Base-by-base conservation (phyloP, 768 basidiomycete genomes). In the Thelephora ganbajun region DNA sequence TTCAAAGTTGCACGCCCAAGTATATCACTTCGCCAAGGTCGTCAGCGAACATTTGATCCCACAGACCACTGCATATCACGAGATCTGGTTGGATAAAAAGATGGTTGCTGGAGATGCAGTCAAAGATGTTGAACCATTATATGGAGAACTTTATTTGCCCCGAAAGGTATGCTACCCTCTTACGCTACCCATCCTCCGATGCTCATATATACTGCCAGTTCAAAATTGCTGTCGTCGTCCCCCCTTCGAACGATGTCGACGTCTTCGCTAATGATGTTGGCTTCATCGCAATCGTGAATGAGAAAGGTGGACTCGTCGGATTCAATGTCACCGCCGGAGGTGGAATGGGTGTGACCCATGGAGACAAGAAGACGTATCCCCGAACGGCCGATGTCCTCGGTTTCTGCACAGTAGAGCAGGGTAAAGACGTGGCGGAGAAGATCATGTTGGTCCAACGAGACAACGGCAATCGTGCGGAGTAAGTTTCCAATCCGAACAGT, bases 31-130 rank as follows among this genome's bases (percentile, higher is more conserved):
- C 57, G 75, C 90, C 1, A 89, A 83, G 57, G 69, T 71, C 49
- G 75, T 93, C 58, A 92, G 89, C 65, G 77, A 80, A 51, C 82
- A 87, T 58, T 75, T 99, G 36, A 71, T 96, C 33, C 96, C 96
- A 18, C 74, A 79, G 41, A 97, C 93, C 4, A 79, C 80, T 3
- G 96, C 96, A 5, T 98, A 99, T 62, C 90, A 97, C 60, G 96
- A 99, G 66, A 98, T 99, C 53, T 99, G 94, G 94, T 71, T 98
- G 37, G 92, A 98, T 69, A 93, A 96, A 70, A 96, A 96, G 69
- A 66, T 91, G 56, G 84, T 99, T 45, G 89, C 85, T 3, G 96
- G 94, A 14, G 92, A 91, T 33, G 91, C 92, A 5, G 65, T 96
- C 51, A 86, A 92, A 60, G 92, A 96, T 64, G 79, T 89, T 54